Evolutionary conservation across 495 filamentous ascomycete genomes (phyloP).

Genomic region (Xylaria palmicola): DNA sequence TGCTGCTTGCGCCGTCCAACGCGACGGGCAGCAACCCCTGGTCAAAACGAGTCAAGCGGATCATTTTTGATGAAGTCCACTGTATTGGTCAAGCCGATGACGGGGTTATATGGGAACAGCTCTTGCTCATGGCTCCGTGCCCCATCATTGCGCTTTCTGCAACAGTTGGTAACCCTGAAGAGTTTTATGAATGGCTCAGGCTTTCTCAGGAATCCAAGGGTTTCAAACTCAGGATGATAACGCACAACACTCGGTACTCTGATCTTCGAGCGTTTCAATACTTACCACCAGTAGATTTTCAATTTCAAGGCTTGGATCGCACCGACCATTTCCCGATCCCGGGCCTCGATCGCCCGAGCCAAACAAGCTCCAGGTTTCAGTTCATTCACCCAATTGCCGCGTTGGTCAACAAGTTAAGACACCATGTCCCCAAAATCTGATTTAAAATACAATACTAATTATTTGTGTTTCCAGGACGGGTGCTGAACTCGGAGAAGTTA

Average conservation of each 20-base stretch:
- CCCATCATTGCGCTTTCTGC: constrained; percentile 80
- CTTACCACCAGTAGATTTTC: constrained; percentile 47
- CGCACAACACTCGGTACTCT: constrained; percentile 64
- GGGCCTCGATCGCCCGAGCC: constrained; percentile 40
- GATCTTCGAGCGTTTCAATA: constrained; percentile 73
- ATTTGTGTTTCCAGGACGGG: constrained; percentile 46
- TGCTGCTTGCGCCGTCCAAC: constrained; percentile 68
- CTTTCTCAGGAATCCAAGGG: constrained; percentile 53
- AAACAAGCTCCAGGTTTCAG: constrained; percentile 42
- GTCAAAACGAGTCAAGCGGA: constrained; percentile 63
- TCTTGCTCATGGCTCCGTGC: constrained; percentile 70
- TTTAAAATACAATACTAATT: background rate
- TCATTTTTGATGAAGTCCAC: constrained; percentile 86
- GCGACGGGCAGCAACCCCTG: constrained; percentile 65
- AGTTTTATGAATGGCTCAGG: constrained; percentile 67
- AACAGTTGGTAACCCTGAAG: constrained; percentile 72
- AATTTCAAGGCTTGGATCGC: constrained; percentile 54
- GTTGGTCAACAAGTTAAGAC: constrained; percentile 56
- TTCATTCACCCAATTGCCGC: constrained; percentile 69
- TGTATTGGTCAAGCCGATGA: constrained; percentile 76
- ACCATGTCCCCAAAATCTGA: too few species aligned
- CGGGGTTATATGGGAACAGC: constrained; percentile 78
- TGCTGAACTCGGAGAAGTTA: constrained; percentile 54
- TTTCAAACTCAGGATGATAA: constrained; percentile 60
- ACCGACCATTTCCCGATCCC: constrained; percentile 31